These are phyloP conservation scores for Beauveria bassiana DNA, from an alignment of 2,329 filamentous ascomycete genomes.

Conservation along the genomic window DNA sequence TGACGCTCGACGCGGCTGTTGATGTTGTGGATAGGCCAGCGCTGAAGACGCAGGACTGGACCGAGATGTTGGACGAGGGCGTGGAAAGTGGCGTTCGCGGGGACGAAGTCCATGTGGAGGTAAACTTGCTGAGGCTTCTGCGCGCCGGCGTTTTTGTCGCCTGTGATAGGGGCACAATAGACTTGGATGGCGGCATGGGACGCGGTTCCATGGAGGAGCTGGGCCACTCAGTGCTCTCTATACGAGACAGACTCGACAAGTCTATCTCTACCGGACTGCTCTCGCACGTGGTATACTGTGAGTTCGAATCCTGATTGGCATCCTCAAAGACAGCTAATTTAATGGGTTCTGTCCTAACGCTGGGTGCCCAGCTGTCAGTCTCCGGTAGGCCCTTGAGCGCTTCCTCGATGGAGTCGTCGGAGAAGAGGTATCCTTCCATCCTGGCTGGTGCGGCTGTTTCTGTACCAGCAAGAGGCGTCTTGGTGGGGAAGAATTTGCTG, in stretches of 20 bases:
- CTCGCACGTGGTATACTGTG: background rate
- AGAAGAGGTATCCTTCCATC: slow-evolving; percentile 39
- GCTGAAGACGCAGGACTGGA: slow-evolving; percentile 29
- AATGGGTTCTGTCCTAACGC: slow-evolving; percentile 25
- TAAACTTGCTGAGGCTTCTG: slow-evolving; percentile 27
- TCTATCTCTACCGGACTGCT: slow-evolving; percentile 13
- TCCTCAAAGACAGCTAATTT: slow-evolving; percentile 40
- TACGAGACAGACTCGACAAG: background rate
- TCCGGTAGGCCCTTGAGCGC: slow-evolving; percentile 44
- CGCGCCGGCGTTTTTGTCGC: slow-evolving; percentile 14
- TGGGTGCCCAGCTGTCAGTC: slow-evolving; percentile 38
- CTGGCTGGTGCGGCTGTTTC: slow-evolving; percentile 23
- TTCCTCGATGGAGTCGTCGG: slow-evolving; percentile 51
- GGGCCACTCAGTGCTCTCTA: slow-evolving; percentile 12
- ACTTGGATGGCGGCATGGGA: slow-evolving; percentile 23
- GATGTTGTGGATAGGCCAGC: slow-evolving; percentile 27
- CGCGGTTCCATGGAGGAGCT: slow-evolving; percentile 17
- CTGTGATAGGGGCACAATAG: slow-evolving; percentile 15
- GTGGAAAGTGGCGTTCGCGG: slow-evolving; percentile 20
- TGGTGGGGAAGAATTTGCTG: slow-evolving; percentile 47
- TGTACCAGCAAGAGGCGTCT: slow-evolving; percentile 15
- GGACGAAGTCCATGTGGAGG: slow-evolving; percentile 19
- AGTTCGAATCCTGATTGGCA: slow-evolving; percentile 20
- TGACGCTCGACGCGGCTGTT: slow-evolving; percentile 34
- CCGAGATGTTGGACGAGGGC: slow-evolving; percentile 27